Percentiles rank a stretch among this genome's conserved stretches.
Evolutionary conservation across 306 rosid genomes (phyloP).

Genomic region (Fagus crenata): DNA sequence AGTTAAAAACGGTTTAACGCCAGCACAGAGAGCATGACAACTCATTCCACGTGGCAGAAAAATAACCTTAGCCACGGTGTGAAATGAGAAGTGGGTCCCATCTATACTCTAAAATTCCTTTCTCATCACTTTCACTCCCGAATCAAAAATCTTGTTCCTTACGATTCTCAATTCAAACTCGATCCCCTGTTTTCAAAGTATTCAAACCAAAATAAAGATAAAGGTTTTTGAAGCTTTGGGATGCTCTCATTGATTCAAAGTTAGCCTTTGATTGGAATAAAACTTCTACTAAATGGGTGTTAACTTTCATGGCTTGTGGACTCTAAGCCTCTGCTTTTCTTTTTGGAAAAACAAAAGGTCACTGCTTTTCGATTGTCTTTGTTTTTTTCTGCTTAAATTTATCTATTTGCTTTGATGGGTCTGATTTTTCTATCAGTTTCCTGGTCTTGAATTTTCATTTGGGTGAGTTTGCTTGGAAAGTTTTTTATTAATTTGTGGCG

Average conservation of each 20-base stretch:
- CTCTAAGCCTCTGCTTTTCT: slow-evolving; percentile 45
- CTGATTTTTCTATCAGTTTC: slow-evolving; percentile 13
- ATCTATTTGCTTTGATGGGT: slow-evolving; percentile 8
- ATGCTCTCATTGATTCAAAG: slow-evolving; percentile 43
- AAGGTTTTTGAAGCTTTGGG: slow-evolving; percentile 43
- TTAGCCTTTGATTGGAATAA: slow-evolving; percentile 31
- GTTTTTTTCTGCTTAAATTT: neutral
- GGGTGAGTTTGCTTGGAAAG: neutral
- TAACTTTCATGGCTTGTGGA: slow-evolving; percentile 39
- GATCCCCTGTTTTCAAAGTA: neutral
- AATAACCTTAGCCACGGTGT: slow-evolving; percentile 8
- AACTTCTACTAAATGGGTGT: slow-evolving; percentile 41
- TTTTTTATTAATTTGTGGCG: neutral
- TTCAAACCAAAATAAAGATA: slow-evolving; percentile 9
- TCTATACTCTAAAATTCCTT: slow-evolving; percentile 18
- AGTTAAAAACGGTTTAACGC: slow-evolving; percentile 41
- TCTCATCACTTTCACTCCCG: slow-evolving; percentile 12
- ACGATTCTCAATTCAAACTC: slow-evolving; percentile 27
- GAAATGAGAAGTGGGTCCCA: slow-evolving; percentile 38
- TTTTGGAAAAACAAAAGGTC: slow-evolving; percentile 53
- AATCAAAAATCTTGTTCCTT: slow-evolving; percentile 35
- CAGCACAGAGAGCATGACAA: slow-evolving; percentile 14
- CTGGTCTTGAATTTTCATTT: slow-evolving; percentile 19
- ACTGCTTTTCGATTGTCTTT: slow-evolving; percentile 25
- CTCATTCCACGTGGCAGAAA: slow-evolving; percentile 43